Evolutionary conservation across 2,329 filamentous ascomycete genomes (phyloP), one percentile per base, ranked within the genome.

Genomic region (Ceratocystis harringtonii): DNA sequence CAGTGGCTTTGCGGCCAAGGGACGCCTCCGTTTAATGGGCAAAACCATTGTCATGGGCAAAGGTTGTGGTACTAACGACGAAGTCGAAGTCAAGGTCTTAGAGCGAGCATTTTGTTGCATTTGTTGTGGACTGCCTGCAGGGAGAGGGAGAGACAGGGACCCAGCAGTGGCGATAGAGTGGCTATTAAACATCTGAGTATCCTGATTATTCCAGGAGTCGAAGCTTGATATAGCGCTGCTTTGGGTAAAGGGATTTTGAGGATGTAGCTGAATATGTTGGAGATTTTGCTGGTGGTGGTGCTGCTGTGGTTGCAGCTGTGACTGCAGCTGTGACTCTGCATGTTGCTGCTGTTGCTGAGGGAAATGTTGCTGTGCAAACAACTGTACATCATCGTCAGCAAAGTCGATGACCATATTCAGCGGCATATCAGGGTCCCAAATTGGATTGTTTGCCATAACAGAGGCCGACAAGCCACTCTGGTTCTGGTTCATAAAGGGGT

Each of bases 391-490:
- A 22, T 78, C 73, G 19, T 75, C 72, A 60, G 75, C 73, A 67
- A 85, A 85, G 70, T 85, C 83, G 64, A 86, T 73, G 66, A 85
- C 82, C 80, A 86, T 84, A 28, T 75, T 78, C 44, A 64, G 32
- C 8, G 62, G 52, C 43, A 74, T 70, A 63, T 80, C 78, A 2
- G 78, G 75, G 67, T 84, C 81, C 84, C 84, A 86, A 68, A 84
- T 85, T 45, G 78, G 81, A 2, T 76, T 73, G 0, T 80, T 76
- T 2, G 77, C 77, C 1, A 77, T 77, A 41, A 78, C 78, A 22
- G 82, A 79, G 2, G 81, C 81, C n/a, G 83, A 82, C 73, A 86
- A 76, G 32, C 83, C 81, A 70, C 83, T 84, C 30, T 28, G 22
- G 52, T 8, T 8, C 5, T 57, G 52, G 8, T 28, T 76, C 77